Evolutionary conservation across 805 yeast species (phyloP), one percentile per base, ranked within the genome.

Genomic region (Geotrichum ghanense): DNA sequence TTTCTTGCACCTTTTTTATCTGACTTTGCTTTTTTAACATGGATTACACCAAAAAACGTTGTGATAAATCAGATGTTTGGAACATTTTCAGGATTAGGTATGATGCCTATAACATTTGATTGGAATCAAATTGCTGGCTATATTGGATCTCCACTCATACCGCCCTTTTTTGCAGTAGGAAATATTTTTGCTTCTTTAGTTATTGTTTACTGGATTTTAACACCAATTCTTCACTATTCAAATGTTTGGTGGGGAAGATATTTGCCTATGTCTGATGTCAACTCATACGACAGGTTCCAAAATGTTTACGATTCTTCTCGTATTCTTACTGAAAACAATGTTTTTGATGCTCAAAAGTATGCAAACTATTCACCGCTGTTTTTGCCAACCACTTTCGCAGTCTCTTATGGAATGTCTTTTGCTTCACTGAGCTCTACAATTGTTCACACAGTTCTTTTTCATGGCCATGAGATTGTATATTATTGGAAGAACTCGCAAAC

Each of bases 41-140:
- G 88, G 87, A 78, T 78, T 42, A 69, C 68, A 20, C 74, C 74
- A n/a, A 61, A 76, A 40, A 77, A 77, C 57, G 73, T 73, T 45
- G 70, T 71, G n/a, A 71, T 81, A 19, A 79, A 78, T 53, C 82
- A 77, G 56, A 65, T 82, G 16, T 81, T 81, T 53, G 90, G 90
- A 43, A 67, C 74, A 4, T 51, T 64, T 7, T 63, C 75, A 14
- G 89, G 89, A 12, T 63, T 81, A 49, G 87, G 85, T 19, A 56
- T 79, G 58, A 61, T 79, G 52, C 88, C 88, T 9, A 59, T 79
- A 41, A 75, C 83, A 16, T 79, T 81, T 55, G 86, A 81, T 62
- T 81, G 85, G 85, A 73, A 74, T 55, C 77, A 76, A 56, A 66
- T 79, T 37, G 72, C 78, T 6, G 67, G 65, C 25, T 73, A 70